Evolutionary conservation across 345 rosid species (phyloP), one percentile per base, ranked within the genome.

Genomic region (Linum tenue): DNA sequence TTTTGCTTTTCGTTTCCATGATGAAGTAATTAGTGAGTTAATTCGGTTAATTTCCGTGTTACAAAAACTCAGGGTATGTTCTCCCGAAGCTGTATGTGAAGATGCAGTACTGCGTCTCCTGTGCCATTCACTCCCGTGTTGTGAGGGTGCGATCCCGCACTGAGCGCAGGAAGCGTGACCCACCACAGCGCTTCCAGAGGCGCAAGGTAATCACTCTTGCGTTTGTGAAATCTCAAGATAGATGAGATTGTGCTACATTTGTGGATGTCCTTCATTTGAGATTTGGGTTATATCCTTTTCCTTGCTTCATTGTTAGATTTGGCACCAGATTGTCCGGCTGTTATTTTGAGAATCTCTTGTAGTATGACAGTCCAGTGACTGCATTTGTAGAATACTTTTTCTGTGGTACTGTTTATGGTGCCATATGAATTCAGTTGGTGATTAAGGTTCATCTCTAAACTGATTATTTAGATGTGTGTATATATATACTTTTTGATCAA

Each of bases 91-190:
- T 88, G 56, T 88, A 94, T 61, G 83, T 90, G 0, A 90, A 94
- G 91, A 88, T 76, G 81, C 97, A 86, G 69, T 88, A 90, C 84
- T 94, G 99, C 31, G 95, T 94, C 50, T 90, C 97, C 0, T 94
- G 97, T 65, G 99, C 99, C 1, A 90, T 94, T 70, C 99, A 94
- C 84, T 94, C 99, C 10, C 97, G 88, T 41, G 99, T 90, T 1
- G 97, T 92, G 69, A 86, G 97, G 79, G 98, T 88, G 50, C 85
- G 96, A n/a, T 88, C 96, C 15, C 83, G 85, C 75, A 73, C 87
- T 0, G 62, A 85, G 58, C 81, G 98, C 64, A 84, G 96, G 69
- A 81, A 80, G 16, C 89, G 98, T 65, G 88, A 84, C 64, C 98
- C 96, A 2, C 98, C 96, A 0, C 86, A 84, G 65, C 92, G 98